Percentiles rank a stretch among this genome's conserved stretches.
Conservation (phyloP, 306 rosid species). For the Senna siamea region DNA sequence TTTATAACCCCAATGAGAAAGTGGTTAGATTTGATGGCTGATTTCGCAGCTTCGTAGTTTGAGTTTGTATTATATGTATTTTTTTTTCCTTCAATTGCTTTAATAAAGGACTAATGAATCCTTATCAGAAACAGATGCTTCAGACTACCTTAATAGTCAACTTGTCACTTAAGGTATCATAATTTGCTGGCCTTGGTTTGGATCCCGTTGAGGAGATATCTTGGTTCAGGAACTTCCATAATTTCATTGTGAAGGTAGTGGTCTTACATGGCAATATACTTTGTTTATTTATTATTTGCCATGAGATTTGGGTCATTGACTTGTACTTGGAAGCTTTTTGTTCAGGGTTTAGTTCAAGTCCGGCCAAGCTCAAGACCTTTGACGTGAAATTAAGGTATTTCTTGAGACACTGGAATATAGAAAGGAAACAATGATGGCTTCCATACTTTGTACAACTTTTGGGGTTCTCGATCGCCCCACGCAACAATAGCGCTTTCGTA, state of each 20-base stretch:
- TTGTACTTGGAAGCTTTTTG: not conserved
- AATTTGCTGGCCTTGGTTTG: not conserved
- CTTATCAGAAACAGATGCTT: slow-evolving; percentile 32
- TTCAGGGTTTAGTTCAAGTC: slow-evolving; percentile 6
- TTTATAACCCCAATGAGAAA: slow-evolving; percentile 18
- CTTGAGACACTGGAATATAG: not conserved
- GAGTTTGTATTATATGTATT: slow-evolving; percentile 38
- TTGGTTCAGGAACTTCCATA: not conserved
- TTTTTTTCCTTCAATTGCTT: slow-evolving; percentile 8
- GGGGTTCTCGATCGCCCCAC: not conserved
- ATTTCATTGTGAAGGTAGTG: not conserved
- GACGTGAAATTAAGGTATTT: not conserved
- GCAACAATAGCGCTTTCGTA: not conserved
- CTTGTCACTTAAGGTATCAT: slow-evolving; percentile 8
- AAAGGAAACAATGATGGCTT: not conserved
- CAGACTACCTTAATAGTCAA: slow-evolving; percentile 10
- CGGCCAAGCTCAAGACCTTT: not conserved
- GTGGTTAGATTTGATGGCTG: slow-evolving; percentile 41
- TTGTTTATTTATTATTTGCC: not conserved
- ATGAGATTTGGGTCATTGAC: not conserved
- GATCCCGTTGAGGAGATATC: not conserved
- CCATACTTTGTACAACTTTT: not conserved
- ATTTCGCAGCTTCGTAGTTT: slow-evolving; percentile 33
- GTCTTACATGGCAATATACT: no score
- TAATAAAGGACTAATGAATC: slow-evolving; percentile 2